A percentile compares a stretch with the other conserved stretches of the same genome.
phyloP scores from a whole-genome alignment of 495 filamentous ascomycete genomes.

The Penicillium simplicissimum region DNA sequence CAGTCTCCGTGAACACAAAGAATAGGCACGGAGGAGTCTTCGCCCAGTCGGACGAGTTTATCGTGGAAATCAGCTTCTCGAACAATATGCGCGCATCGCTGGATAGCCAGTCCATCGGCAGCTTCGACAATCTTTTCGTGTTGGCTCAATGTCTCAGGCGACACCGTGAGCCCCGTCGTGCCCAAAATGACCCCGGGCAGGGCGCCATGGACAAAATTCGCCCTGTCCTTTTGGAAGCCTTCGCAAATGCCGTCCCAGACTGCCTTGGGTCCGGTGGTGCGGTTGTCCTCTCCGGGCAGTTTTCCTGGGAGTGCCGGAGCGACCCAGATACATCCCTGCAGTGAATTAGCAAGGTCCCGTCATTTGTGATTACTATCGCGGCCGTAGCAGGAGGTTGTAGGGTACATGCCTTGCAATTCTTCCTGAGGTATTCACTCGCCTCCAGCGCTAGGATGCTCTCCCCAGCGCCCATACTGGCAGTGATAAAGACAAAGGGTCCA shows the following conservation, averaged over 20 bases:
- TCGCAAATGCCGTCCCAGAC: background rate
- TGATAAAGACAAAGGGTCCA: conserved; percentile 23
- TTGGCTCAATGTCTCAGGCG: conserved; percentile 1
- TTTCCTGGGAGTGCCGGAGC: background rate
- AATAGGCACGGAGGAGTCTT: background rate
- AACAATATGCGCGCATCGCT: conserved; percentile 13
- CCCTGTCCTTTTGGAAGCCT: background rate
- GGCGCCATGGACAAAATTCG: background rate
- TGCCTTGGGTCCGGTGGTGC: background rate
- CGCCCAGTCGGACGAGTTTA: conserved; percentile 3
- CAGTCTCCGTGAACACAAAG: conserved; percentile 1
- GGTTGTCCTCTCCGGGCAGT: background rate
- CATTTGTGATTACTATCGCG: no score
- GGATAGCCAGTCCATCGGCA: conserved; percentile 15
- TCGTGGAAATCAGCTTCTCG: conserved; percentile 7
- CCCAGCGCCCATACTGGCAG: conserved; percentile 26
- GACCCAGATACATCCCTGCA: background rate
- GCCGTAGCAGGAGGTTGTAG: background rate
- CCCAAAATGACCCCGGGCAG: conserved; percentile 1
- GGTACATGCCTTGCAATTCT: conserved; percentile 11
- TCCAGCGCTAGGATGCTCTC: conserved; percentile 22
- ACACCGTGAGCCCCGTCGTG: background rate
- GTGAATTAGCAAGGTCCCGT: background rate
- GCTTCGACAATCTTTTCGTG: conserved; percentile 12
- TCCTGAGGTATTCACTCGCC: conserved; percentile 1